Conservation (phyloP, 331 rosid species). For the Spiraea crenata region DNA sequence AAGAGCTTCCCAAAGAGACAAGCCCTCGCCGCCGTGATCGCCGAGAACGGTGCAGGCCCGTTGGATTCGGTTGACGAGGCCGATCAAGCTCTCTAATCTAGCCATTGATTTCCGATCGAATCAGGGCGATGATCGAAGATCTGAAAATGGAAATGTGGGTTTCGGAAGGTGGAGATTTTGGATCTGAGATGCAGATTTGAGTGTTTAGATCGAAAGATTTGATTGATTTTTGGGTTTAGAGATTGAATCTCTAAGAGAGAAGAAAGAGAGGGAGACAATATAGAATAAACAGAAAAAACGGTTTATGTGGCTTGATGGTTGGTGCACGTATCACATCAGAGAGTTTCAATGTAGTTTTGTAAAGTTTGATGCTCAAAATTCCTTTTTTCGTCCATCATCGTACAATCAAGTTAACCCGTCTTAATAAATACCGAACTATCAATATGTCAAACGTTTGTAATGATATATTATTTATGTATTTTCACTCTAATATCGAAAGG, state of each 20-base stretch:
- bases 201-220: slow-evolving; percentile 4
- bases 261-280: slow-evolving; percentile 8
- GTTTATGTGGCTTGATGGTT: background rate
- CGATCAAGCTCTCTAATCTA: slow-evolving; percentile 99
- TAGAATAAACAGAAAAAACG: slow-evolving; percentile 34
- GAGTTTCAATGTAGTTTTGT: background rate
- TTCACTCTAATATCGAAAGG: too few relatives aligned
- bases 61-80: slow-evolving; percentile 94
- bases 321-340: background rate
- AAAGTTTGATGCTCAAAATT: background rate
- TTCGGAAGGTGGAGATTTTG: background rate
- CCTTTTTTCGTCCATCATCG: too few relatives aligned
- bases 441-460: too few relatives aligned
- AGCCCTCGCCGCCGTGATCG: slow-evolving; percentile 94
- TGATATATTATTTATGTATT: too few relatives aligned
- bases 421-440: too few relatives aligned
- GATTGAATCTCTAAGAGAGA: slow-evolving; percentile 23
- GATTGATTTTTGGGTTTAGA: slow-evolving; percentile 36
- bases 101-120: slow-evolving; percentile 58
- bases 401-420: too few relatives aligned
- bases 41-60: slow-evolving; percentile 96
- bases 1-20: slow-evolving; percentile 99
- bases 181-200: slow-evolving; percentile 29
- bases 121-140: slow-evolving; percentile 6
- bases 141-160: slow-evolving; percentile 18